Base-by-base conservation (phyloP, 2,329 filamentous ascomycete species). In the Lojkania enalia region DNA sequence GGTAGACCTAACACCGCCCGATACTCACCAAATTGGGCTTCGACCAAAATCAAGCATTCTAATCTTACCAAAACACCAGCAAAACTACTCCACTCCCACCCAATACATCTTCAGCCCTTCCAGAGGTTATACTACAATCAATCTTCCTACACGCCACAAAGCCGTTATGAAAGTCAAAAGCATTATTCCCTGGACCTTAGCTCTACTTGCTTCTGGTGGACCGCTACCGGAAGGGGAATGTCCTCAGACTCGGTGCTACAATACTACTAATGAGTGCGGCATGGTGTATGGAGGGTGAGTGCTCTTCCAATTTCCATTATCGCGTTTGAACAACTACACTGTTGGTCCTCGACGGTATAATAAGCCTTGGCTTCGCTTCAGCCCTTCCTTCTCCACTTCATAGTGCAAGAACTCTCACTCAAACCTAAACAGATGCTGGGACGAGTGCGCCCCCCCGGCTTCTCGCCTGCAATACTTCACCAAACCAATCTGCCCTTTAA, bases 201-300 rank as follows among this genome's bases (percentile, higher is more conserved):
- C 44, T 12, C 35, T 35, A 5, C 13, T 49, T 7, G 42, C 35
- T 1, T 14, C 51, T 13, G 48, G 52, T 14, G 42, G 51, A 2
- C 56, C 54, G 3, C 56, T 44, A 7, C 51, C 49, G 35, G 54
- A 46, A n/a, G n/a, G n/a, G 21, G 42, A 51, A 23, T 62, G 61
- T 33, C 51, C 50, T 19, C 16, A 48, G 15, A 33, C 27, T 20
- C 52, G 54, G 32, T 58, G 58, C n/a, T 56, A 54, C 39, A 33
- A 48, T 13, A 27, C 47, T n/a, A 51, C 51, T 1, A 59, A 64
- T 38, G 43, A 46, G 7, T 64, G 61, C 29, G 49, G 47, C 18
- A 33, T 42, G 33, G 16, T 33, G n/a, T 61, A 55, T 38, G 51
- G 58, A 20, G 58, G 51, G 61, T 59, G 49, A 20, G 55, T 45